Conservation (phyloP, 2,329 filamentous ascomycete genomes). For the Onygenales sp. region DNA sequence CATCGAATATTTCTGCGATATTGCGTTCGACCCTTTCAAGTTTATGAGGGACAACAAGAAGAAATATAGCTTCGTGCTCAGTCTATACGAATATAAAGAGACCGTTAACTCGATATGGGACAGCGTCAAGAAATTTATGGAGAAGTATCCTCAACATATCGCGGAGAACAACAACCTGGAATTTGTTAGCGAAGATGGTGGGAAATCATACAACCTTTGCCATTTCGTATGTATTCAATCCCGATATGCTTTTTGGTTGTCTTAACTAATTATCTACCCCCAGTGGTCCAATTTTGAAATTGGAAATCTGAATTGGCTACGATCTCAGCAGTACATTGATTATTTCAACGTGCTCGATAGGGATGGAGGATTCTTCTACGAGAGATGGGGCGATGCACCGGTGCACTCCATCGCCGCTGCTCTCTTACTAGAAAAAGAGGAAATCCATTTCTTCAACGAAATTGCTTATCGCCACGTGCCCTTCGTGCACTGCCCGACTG, state of each 20-base stretch:
- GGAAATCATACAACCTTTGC: conserved; percentile 91
- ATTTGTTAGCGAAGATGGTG: conserved; percentile 85
- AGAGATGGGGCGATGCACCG: conserved; percentile 94
- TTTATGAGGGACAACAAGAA: conserved; percentile 94
- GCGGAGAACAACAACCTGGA: conserved; percentile 73
- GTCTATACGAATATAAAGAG: conserved; percentile 91
- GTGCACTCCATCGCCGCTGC: conserved; percentile 94
- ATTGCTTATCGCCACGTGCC: conserved; percentile 98
- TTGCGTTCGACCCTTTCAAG: conserved; percentile 92
- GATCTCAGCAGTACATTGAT: conserved; percentile 78
- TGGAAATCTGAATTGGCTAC: conserved; percentile 86
- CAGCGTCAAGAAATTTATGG: conserved; percentile 88
- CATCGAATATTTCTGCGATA: conserved; percentile 91
- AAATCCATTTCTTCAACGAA: conserved; percentile 98
- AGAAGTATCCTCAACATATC: conserved; percentile 81
- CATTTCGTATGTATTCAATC: conserved; percentile 66
- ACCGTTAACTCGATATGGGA: conserved; percentile 96
- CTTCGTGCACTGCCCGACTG: conserved; percentile 94
- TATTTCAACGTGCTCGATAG: conserved; percentile 82
- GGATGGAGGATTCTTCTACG: conserved; percentile 97
- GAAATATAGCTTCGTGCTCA: conserved; percentile 96
- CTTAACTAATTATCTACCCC: not conserved
- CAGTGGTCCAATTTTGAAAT: conserved; percentile 99
- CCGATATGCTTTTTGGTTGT: not conserved
- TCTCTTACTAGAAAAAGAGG: conserved; percentile 78